phyloP scores from a whole-genome alignment of 2,329 filamentous ascomycete species.

The Trichoderma gracile region DNA sequence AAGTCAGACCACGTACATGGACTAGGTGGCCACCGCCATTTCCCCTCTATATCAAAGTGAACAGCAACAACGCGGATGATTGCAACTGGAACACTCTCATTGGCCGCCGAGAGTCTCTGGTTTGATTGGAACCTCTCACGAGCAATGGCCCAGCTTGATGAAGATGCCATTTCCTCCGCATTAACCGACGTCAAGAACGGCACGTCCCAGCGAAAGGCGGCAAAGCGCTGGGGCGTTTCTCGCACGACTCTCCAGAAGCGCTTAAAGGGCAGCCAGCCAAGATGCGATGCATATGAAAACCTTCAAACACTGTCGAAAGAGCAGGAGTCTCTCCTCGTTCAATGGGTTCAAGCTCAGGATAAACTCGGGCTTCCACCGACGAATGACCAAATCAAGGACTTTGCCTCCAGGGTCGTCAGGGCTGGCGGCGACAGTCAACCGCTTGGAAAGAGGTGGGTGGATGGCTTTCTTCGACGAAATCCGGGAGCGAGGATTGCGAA shows the following conservation, averaged over 20 bases:
- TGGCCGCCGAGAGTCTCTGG: no score
- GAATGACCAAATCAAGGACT: conserved; percentile 18
- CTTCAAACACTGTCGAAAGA: conserved; percentile 21
- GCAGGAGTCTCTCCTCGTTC: conserved; percentile 19
- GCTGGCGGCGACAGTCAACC: conserved; percentile 13
- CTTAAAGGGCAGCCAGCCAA: not conserved
- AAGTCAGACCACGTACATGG: no score
- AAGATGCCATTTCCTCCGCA: not conserved
- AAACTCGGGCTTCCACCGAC: not conserved
- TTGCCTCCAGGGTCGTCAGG: conserved; percentile 20
- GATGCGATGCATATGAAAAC: conserved; percentile 5
- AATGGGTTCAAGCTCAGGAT: conserved; percentile 17
- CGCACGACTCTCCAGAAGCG: conserved; percentile 1
- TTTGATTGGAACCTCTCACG: no score
- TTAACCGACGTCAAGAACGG: not conserved
- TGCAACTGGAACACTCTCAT: no score
- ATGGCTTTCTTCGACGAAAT: conserved; percentile 22
- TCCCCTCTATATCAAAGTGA: no score
- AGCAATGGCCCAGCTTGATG: not conserved
- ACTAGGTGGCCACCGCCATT: no score
- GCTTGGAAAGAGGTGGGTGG: conserved; percentile 25
- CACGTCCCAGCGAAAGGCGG: conserved; percentile 11
- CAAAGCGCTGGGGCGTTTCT: conserved; percentile 15
- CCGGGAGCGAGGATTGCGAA: conserved; percentile 12
- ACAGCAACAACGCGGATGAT: no score